Evolutionary conservation across 352 stramenopile species (phyloP), one percentile per base, ranked within the genome.

Genomic region (Thraustochytrium sp.): DNA sequence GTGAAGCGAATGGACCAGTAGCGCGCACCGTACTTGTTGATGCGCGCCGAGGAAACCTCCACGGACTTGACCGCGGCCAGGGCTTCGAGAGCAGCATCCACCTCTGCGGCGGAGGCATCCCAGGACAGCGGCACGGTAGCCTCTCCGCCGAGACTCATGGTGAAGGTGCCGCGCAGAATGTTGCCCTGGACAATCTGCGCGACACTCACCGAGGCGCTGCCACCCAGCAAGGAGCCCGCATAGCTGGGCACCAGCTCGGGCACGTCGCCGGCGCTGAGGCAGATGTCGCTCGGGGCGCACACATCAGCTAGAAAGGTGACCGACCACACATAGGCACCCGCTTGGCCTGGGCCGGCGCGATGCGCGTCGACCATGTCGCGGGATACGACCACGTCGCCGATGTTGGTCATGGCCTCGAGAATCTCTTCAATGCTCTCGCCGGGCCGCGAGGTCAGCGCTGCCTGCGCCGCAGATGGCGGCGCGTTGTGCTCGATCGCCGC

Each of bases 381-480:
- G 5, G 91, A 93, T 0, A 99, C 95, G 2, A 86, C 84, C 1
- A 99, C 93, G 82, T 98, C 94, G 2, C 96, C 96, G 56, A 99
- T 83, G 82, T 98, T 98, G 4, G 85, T 46, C 89, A 98, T 96
- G 1, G 72, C 87, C 86, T 98, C 93, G 1, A 99, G 88, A 68
- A 98, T 97, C 85, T 98, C 94, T 87, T 99, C 93, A 2, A 99
- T 73, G 4, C 93, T 98, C 0, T 92, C 95, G 0, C 94, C 95
- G 2, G 16, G 2, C 18, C 73, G 68, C 21, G 18, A 40, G 23
- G 93, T 92, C 29, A 92, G 91, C 4, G 92, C 92, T 77, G 92
- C 97, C 36, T 98, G 89, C 21, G 86, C 87, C n/a, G 90, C 92
- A 2, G 89, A 94, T 16, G 92, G 93, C 85, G 90, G 92, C 0